Conservation (phyloP, 225 moss, liverwort and hornwort genomes). For the Physcomitrium patens region DNA sequence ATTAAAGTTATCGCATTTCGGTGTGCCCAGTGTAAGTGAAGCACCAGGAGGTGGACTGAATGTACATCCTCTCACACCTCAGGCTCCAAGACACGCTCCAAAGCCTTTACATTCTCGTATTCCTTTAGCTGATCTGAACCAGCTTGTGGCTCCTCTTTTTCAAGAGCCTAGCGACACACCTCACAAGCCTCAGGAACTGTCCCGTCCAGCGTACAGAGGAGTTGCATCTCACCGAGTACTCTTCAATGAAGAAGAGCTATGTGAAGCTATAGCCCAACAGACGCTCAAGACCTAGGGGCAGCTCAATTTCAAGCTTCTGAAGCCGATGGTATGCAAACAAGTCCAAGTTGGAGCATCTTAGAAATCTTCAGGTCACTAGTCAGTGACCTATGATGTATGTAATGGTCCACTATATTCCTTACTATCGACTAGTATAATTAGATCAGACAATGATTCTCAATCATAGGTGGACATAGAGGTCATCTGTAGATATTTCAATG, state of each 20-base stretch:
- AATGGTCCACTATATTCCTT: no score
- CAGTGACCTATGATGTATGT: no score
- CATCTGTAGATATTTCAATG: no score
- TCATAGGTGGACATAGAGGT: no score
- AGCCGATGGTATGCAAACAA: no score
- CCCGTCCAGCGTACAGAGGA: slow-evolving; percentile 25
- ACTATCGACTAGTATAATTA: no score
- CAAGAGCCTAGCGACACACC: slow-evolving; percentile 24
- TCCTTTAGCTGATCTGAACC: slow-evolving; percentile 31
- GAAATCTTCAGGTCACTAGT: no score
- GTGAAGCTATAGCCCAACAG: not conserved
- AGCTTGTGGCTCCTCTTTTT: slow-evolving; percentile 33
- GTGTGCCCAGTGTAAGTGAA: slow-evolving; percentile 20
- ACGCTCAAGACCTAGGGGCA: not conserved
- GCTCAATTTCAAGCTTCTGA: no score
- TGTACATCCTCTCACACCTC: slow-evolving; percentile 29
- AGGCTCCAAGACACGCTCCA: slow-evolving; percentile 29
- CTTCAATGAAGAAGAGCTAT: slow-evolving; percentile 26
- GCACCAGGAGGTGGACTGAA: slow-evolving; percentile 23
- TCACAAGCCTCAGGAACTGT: slow-evolving; percentile 29
- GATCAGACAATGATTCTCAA: no score
- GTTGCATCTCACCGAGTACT: slow-evolving; percentile 36
- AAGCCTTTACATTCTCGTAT: slow-evolving; percentile 35
- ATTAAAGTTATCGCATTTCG: no score
- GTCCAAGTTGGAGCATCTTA: no score